Evolutionary conservation across 139 green algal species (phyloP).

Genomic region (Chlorella sp.): DNA sequence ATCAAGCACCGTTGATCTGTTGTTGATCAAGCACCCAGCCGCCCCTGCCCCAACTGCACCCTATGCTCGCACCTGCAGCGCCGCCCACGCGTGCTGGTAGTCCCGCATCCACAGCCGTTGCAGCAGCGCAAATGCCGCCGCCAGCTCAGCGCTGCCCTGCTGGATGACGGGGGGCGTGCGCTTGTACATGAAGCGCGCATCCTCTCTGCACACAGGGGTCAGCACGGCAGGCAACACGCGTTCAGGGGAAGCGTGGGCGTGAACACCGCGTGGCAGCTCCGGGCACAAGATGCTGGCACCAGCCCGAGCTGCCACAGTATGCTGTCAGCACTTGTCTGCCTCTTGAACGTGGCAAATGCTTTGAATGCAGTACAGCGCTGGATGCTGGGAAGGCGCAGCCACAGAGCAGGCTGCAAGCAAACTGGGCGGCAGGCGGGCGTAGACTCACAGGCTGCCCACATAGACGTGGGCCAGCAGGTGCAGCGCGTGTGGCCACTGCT

Average conservation of each 20-base stretch:
- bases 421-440: neutral
- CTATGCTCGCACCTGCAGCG: neutral
- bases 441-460: slow-evolving; percentile 28
- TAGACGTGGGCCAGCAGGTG: slow-evolving; percentile 43
- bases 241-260: neutral
- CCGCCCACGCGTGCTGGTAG: slow-evolving; percentile 38
- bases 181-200: slow-evolving; percentile 52
- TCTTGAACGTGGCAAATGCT: too few relatives aligned
- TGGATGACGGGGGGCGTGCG: slow-evolving; percentile 13
- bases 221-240: neutral
- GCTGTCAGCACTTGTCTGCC: neutral
- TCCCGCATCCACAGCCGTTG: slow-evolving; percentile 49
- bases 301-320: neutral
- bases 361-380: too few relatives aligned
- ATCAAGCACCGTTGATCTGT: too few relatives aligned
- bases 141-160: neutral
- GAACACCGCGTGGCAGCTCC: neutral
- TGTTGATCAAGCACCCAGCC: neutral
- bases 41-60: neutral
- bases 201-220: slow-evolving; percentile 21
- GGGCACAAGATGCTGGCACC: neutral
- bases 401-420: neutral
- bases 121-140: slow-evolving; percentile 35
- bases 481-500: slow-evolving; percentile 34
- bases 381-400: too few relatives aligned